Percentiles rank a stretch among this genome's conserved stretches.
Conservation (phyloP, 2,329 filamentous ascomycete genomes). For the Aureobasidium sp. region DNA sequence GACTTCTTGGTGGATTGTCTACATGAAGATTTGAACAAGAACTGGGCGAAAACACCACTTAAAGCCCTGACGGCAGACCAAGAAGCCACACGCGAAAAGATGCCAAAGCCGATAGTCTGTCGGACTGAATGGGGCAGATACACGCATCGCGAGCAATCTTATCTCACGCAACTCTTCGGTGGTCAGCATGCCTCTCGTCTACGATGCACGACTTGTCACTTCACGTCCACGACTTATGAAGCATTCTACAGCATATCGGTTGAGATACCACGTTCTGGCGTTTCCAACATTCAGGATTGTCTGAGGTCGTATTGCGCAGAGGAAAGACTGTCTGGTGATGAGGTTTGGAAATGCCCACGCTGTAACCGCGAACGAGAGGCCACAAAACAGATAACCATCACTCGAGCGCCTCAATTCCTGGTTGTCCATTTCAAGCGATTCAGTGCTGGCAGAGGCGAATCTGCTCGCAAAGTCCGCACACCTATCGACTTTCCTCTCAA, state of each 20-base stretch:
- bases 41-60: conserved; percentile 53
- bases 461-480: conserved; percentile 61
- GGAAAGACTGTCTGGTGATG: conserved; percentile 61
- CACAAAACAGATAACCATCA: conserved; percentile 65
- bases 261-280: conserved; percentile 57
- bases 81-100: conserved; percentile 54
- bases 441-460: conserved; percentile 46
- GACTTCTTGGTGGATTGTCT: conserved; percentile 74
- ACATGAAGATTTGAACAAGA: conserved; percentile 76
- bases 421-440: conserved; percentile 72
- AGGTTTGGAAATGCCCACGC: conserved; percentile 64
- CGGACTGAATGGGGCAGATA: conserved; percentile 69
- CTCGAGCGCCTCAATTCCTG: conserved; percentile 70
- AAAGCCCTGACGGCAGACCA: conserved; percentile 53
- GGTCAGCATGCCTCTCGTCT: conserved; percentile 60
- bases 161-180: conserved; percentile 73
- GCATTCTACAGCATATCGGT: conserved; percentile 66
- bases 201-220: conserved; percentile 54
- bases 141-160: conserved; percentile 62
- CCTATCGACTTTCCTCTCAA: conserved; percentile 71
- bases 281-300: conserved; percentile 59
- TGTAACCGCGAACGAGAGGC: conserved; percentile 64
- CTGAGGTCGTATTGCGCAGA: conserved; percentile 62
- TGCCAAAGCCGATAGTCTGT: conserved; percentile 58
- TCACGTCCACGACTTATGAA: conserved; percentile 60